Base-by-base conservation (phyloP, 345 rosid genomes). In the Ceriops zippeliana region DNA sequence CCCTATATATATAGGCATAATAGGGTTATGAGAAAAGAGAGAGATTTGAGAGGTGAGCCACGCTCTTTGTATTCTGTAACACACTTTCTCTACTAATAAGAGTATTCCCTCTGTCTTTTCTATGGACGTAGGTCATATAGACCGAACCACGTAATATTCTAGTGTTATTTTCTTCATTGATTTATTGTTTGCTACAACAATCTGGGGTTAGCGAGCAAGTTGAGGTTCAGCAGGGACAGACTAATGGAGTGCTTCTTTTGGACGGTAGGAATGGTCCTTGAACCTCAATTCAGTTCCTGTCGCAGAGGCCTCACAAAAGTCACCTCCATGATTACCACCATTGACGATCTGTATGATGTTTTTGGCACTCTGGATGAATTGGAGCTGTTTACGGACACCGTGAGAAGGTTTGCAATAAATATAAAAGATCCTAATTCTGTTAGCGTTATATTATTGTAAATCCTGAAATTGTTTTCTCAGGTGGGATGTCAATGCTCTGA, bases 201-300 rank as follows among this genome's bases (percentile, higher is more conserved):
- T n/a, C 58, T 76, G 42, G 72, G 70, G 37, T 65, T 84, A 15
- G 68, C 68, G 4, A 76, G 35, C 37, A 78, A 70, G 58, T n/a
- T 80, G 71, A 60, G 58, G 22, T 86, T 86, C 58, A 76, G 84
- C 7, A 72, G 87, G 72, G 84, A 83, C 60, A 76, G 87, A 49
- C 70, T 82, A 24, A 58, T 80, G 84, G 86, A 86, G 61, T 79
- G 87, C 77, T 86, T 75, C 76, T 67, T 82, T 27, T 82, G 85
- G 83, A 46, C 73, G 0, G 72, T 79, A n/a, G 87, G 83, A 32
- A 65, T 84, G 49, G 62, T 63, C 7, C 52, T 26, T 24, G 71
- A 76, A 22, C 85, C 84, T 20, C 72, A 74, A 9, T 78, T 68
- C 35, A 58, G 71, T 30, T 30, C 61, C 0, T 75, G 74, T 10